Evolutionary conservation across 1,139 yeast genomes (phyloP).

Genomic region (Trichomonascaceae sp.): DNA sequence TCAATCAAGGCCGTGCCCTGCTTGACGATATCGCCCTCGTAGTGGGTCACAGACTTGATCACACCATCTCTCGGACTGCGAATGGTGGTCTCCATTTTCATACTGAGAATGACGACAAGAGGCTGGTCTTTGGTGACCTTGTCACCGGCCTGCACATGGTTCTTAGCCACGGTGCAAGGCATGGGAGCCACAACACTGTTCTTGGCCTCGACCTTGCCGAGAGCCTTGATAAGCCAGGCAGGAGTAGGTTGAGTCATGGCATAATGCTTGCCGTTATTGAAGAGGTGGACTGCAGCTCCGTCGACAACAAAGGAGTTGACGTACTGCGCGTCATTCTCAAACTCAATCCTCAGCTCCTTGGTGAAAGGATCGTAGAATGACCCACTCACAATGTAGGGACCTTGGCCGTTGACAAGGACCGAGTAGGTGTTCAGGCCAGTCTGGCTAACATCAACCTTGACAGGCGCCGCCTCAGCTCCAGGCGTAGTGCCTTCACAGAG

Average conservation of each 20-base stretch:
- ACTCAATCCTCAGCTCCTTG: constrained; percentile 14
- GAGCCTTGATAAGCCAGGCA: constrained; percentile 20
- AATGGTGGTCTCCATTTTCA: constrained; percentile 36
- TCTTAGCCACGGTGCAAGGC: constrained; percentile 24
- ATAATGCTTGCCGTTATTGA: constrained; percentile 22
- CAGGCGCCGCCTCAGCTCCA: constrained; percentile 2
- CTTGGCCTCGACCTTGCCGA: constrained; percentile 18
- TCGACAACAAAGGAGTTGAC: constrained; percentile 19
- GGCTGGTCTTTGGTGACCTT: constrained; percentile 23
- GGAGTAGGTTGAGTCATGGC: constrained; percentile 19
- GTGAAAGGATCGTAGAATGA: constrained; percentile 6
- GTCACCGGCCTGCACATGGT: constrained; percentile 24
- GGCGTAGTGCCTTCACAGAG: constrained; percentile 4
- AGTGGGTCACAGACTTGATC: constrained; percentile 20
- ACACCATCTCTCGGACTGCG: constrained; percentile 21
- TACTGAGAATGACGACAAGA: constrained; percentile 30
- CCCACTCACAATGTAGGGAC: constrained; percentile 2
- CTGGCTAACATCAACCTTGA: constrained; percentile 8
- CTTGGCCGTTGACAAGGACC: constrained; percentile 8
- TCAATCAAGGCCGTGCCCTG: constrained; percentile 24
- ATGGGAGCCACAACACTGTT: constrained; percentile 25
- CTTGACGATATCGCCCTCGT: constrained; percentile 22
- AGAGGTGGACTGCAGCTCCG: constrained; percentile 18
- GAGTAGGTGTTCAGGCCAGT: constrained; percentile 6
- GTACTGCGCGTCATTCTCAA: constrained; percentile 15